Conservation (phyloP, 495 filamentous ascomycete species). For the Neurospora terricola region DNA sequence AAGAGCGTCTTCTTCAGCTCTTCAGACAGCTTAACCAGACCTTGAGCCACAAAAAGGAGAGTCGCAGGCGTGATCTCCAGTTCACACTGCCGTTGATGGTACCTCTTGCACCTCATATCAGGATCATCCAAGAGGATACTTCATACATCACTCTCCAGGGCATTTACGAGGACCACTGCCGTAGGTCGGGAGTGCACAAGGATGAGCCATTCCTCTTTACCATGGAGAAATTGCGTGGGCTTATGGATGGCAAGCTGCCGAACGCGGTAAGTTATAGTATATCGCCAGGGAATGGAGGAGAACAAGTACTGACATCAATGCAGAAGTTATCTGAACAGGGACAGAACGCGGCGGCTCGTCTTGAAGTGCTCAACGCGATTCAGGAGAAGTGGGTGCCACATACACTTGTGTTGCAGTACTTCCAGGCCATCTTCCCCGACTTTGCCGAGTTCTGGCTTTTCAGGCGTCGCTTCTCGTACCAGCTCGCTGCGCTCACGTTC, state of each 20-base stretch:
- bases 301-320: not conserved
- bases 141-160: slow-evolving; percentile 91
- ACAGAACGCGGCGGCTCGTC: slow-evolving; percentile 46
- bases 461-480: slow-evolving; percentile 90
- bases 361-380: slow-evolving; percentile 85
- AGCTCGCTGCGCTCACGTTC: slow-evolving; percentile 91
- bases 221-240: slow-evolving; percentile 78
- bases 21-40: slow-evolving; percentile 95
- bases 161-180: slow-evolving; percentile 91
- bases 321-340: slow-evolving; percentile 51
- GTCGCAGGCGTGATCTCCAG: slow-evolving; percentile 80
- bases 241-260: slow-evolving; percentile 56
- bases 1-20: slow-evolving; percentile 92
- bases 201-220: slow-evolving; percentile 92
- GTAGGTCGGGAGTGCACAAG: slow-evolving; percentile 74
- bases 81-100: slow-evolving; percentile 95
- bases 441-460: slow-evolving; percentile 97
- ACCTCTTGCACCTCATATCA: slow-evolving; percentile 83
- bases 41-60: slow-evolving; percentile 85
- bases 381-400: slow-evolving; percentile 83
- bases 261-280: slow-evolving; percentile 31
- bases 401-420: slow-evolving; percentile 75
- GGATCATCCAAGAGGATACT: slow-evolving; percentile 87
- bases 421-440: slow-evolving; percentile 77
- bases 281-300: not conserved